These are phyloP conservation scores for Coprinopsis marcescibilis DNA, from an alignment of 768 basidiomycete species.

Conservation along the genomic window DNA sequence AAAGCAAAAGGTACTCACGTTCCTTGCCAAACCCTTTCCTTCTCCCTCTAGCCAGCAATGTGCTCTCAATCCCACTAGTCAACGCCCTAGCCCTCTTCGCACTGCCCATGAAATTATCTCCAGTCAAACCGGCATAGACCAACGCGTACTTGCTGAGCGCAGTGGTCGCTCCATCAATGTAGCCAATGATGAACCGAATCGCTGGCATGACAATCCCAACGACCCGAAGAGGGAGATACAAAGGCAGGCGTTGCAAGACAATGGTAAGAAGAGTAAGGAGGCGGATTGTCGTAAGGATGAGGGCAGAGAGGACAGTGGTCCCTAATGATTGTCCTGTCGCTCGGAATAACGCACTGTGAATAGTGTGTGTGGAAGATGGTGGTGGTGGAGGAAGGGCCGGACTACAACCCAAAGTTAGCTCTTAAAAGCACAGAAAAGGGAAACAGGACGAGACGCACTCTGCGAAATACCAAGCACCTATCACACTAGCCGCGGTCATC, in stretches of 20 bases:
- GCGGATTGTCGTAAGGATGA: conserved; percentile 70
- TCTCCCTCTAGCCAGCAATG: conserved; percentile 11
- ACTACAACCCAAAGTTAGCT: conserved; percentile 16
- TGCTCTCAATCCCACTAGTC: conserved; percentile 24
- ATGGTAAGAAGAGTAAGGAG: conserved; percentile 45
- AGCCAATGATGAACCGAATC: conserved; percentile 46
- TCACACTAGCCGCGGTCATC: conserved; percentile 72
- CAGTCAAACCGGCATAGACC: conserved; percentile 71
- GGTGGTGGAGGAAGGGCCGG: conserved; percentile 34
- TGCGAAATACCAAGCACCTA: conserved; percentile 89
- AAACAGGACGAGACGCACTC: conserved; percentile 36
- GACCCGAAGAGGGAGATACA: conserved; percentile 43
- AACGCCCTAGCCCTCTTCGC: conserved; percentile 47
- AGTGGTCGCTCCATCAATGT: conserved; percentile 46
- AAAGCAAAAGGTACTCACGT: conserved; percentile 36
- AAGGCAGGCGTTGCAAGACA: conserved; percentile 50
- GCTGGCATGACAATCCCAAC: conserved; percentile 39
- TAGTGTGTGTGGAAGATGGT: conserved; percentile 61
- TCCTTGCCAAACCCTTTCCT: conserved; percentile 46
- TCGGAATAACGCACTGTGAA: conserved; percentile 73
- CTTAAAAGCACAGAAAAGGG: background rate
- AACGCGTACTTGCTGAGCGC: conserved; percentile 57
- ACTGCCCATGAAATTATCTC: conserved; percentile 58
- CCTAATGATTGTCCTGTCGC: conserved; percentile 81
- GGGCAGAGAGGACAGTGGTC: conserved; percentile 67